Percentiles rank a stretch among this genome's conserved stretches.
These are phyloP conservation scores for Brachypodium distachyon DNA, from an alignment of 202 grass and related monocot genomes.

Conservation along the genomic window DNA sequence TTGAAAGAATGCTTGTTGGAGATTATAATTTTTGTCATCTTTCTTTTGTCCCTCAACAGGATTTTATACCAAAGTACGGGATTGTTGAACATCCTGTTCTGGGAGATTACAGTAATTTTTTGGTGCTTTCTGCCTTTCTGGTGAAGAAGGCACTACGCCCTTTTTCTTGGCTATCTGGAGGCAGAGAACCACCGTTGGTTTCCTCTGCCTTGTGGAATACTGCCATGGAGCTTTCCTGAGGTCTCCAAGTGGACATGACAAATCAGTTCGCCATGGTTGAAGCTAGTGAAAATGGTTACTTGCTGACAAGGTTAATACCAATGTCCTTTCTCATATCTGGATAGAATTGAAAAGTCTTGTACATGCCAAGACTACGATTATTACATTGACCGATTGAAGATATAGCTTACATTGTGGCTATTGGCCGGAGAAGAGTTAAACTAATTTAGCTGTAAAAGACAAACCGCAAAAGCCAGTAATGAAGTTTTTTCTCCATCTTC, in stretches of 20 bases:
- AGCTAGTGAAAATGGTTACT: constrained; percentile 32
- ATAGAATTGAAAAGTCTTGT: constrained; percentile 42
- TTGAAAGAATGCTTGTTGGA: neutral
- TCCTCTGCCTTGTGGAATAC: neutral
- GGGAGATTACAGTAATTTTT: neutral
- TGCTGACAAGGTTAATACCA: constrained; percentile 51
- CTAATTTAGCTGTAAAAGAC: constrained; percentile 29
- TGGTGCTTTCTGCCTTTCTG: neutral
- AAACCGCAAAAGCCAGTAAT: constrained; percentile 14
- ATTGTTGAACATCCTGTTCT: constrained; percentile 8
- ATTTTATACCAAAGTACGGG: constrained; percentile 2
- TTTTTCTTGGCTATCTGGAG: neutral
- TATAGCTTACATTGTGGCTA: constrained; percentile 19
- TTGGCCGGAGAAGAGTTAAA: neutral
- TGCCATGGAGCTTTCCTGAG: neutral
- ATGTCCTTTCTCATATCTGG: constrained; percentile 35
- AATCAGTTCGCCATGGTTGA: neutral
- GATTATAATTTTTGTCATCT: neutral
- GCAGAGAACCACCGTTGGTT: neutral
- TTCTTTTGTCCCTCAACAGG: constrained; percentile 9
- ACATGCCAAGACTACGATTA: constrained; percentile 27
- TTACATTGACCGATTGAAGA: constrained; percentile 25
- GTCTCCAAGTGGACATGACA: neutral
- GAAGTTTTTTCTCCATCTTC: neutral
- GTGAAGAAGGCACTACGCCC: neutral